Evolutionary conservation across 179 eudicot species (phyloP).

Genomic region (Beta lomatogona): DNA sequence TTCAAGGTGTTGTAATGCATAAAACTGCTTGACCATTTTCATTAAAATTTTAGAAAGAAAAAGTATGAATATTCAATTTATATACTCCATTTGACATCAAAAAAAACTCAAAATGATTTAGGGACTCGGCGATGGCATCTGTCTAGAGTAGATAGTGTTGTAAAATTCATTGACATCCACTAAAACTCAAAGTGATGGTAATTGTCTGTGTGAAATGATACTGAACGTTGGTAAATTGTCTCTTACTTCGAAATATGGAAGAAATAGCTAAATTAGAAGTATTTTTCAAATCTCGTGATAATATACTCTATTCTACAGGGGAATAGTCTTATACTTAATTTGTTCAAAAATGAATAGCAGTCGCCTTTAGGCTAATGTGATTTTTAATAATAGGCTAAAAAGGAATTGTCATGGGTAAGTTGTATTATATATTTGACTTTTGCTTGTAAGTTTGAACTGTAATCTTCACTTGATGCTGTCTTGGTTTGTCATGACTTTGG

Average conservation of each 20-base stretch:
- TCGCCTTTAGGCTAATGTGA: too few species aligned
- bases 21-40: neutral
- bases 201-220: neutral
- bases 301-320: neutral
- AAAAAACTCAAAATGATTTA: neutral
- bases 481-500: neutral
- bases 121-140: neutral
- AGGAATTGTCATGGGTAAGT: too few species aligned
- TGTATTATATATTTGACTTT: neutral
- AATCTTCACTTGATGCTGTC: neutral
- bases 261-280: neutral
- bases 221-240: neutral
- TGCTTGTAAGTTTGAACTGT: slow-evolving; percentile 9
- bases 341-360: neutral
- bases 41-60: neutral
- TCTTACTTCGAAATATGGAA: neutral
- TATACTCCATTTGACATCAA: too few species aligned
- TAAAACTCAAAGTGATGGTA: neutral
- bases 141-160: neutral
- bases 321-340: neutral
- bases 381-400: too few species aligned
- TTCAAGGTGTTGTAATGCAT: too few species aligned
- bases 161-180: neutral
- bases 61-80: neutral
- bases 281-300: neutral